Conservation (phyloP, 139 green algal species). For the Auxenochlorella pyrenoidosa region DNA sequence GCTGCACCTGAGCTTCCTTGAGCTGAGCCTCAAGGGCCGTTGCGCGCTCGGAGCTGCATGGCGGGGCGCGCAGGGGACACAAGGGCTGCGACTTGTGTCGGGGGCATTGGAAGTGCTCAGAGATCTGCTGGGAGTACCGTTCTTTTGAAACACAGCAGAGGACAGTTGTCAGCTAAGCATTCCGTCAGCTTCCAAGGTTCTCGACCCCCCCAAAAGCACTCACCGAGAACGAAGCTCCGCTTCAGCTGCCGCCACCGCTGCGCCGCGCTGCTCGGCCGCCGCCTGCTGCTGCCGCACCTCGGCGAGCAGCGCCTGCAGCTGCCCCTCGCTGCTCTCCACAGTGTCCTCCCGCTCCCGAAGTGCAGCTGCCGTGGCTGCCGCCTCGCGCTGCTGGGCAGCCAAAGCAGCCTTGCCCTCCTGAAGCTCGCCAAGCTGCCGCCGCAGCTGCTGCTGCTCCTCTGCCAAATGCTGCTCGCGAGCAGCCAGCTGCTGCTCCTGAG, state of each 20-base stretch:
- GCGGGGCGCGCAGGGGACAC: not conserved
- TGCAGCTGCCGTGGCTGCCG: not conserved
- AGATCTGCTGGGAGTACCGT: too few relatives aligned
- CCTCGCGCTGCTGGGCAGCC: not conserved
- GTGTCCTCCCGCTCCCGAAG: constrained; percentile 1
- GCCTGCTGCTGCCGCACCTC: constrained; percentile 16
- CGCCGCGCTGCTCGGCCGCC: not conserved
- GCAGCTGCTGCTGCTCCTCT: constrained; percentile 28
- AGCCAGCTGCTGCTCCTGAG: not conserved
- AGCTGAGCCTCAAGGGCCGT: not conserved
- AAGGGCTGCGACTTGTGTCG: too few relatives aligned
- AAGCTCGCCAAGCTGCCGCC: not conserved
- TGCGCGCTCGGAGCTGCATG: not conserved
- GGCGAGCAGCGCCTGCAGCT: not conserved
- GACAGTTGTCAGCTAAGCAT: not conserved
- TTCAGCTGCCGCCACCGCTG: not conserved
- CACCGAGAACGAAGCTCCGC: constrained; percentile 2
- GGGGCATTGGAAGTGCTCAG: too few relatives aligned
- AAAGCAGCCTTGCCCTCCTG: not conserved
- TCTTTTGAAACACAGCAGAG: too few relatives aligned
- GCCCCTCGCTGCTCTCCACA: constrained; percentile 4
- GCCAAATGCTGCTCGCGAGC: constrained; percentile 24
- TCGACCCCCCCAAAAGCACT: not conserved
- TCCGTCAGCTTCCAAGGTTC: not conserved
- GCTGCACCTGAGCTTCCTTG: constrained; percentile 9